Conservation (phyloP, 2,329 filamentous ascomycete genomes). For the Rutstroemia sp. region DNA sequence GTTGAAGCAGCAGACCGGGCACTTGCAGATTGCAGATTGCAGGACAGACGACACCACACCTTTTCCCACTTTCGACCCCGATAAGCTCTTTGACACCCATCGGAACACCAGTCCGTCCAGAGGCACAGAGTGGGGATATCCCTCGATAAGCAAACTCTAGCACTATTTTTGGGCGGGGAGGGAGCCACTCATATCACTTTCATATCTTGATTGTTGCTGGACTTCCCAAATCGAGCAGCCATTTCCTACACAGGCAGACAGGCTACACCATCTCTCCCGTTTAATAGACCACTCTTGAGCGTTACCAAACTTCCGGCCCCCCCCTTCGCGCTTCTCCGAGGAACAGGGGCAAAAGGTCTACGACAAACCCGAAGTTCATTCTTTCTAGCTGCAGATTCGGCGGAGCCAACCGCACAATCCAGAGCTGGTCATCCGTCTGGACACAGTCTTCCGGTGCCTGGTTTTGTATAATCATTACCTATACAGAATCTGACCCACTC, state of each 20-base stretch:
- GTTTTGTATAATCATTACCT: conserved; percentile 3
- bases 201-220: conserved; percentile 1
- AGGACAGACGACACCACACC: conserved; percentile 8
- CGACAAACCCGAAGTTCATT: conserved; percentile 13
- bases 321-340: conserved; percentile 23
- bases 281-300: neutral
- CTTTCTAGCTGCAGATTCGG: conserved; percentile 20
- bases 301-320: conserved; percentile 8
- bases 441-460: conserved; percentile 19
- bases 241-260: neutral
- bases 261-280: neutral
- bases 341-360: conserved; percentile 16
- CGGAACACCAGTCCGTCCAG: conserved; percentile 1
- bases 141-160: conserved; percentile 3
- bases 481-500: conserved; percentile 1
- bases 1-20: neutral
- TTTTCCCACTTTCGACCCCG: conserved; percentile 3
- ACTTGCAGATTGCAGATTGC: conserved; percentile 5
- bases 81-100: conserved; percentile 6
- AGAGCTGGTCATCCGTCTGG: conserved; percentile 22
- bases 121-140: conserved; percentile 5
- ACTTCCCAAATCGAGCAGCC: conserved; percentile 5
- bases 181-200: conserved; percentile 2
- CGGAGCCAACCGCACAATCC: conserved; percentile 18
- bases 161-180: neutral